These are phyloP conservation scores for Coemansia sp. DNA, from an alignment of 192 early-diverging fungal species.

Conservation along the genomic window DNA sequence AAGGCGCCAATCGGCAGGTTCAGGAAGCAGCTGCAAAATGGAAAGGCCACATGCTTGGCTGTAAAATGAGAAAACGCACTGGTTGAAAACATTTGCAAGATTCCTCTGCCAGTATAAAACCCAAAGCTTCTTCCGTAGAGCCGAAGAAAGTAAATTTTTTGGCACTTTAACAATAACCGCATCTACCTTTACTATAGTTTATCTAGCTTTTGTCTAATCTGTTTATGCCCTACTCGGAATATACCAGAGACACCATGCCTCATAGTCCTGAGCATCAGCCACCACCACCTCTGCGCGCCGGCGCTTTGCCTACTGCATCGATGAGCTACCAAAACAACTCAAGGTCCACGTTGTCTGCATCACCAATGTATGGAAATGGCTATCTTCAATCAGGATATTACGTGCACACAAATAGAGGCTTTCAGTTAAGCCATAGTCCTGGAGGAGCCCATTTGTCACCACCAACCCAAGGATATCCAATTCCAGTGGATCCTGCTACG, in stretches of 20 bases:
- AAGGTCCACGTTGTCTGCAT: not conserved
- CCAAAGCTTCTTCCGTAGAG: not conserved
- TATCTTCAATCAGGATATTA: not conserved
- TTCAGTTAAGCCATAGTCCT: not conserved
- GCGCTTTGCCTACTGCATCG: not conserved
- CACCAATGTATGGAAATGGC: not conserved
- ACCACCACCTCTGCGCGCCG: not conserved
- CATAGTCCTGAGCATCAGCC: not conserved
- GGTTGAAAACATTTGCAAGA: not conserved
- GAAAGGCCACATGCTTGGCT: not conserved
- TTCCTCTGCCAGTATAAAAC: not conserved
- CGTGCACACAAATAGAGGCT: not conserved
- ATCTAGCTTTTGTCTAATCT: no score
- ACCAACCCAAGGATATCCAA: not conserved
- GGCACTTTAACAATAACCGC: not conserved
- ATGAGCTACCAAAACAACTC: not conserved
- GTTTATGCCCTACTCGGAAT: not conserved
- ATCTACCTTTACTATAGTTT: not conserved
- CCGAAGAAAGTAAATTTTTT: not conserved
- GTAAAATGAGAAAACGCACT: not conserved
- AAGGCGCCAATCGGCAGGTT: not conserved
- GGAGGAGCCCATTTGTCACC: not conserved
- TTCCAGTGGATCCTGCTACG: not conserved
- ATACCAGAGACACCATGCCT: not conserved
- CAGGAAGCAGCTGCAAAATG: not conserved